Conservation (phyloP, 345 rosid species). For the Salix udensis region DNA sequence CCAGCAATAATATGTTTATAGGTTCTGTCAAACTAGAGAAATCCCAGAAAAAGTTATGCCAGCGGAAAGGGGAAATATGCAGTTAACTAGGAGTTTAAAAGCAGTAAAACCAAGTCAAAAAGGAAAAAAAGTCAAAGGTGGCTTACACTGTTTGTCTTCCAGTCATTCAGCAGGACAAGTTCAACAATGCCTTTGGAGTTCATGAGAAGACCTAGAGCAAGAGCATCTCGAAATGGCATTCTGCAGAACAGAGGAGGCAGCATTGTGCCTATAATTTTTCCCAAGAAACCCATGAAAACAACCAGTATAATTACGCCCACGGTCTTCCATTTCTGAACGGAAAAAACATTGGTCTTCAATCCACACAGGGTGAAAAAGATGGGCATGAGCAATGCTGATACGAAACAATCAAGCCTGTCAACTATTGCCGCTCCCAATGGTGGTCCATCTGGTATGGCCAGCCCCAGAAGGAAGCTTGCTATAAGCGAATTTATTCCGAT, state of each 20-base stretch:
- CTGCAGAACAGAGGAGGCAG: constrained; percentile 28
- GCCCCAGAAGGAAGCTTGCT: constrained; percentile 27
- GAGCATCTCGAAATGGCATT: constrained; percentile 35
- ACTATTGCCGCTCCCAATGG: constrained; percentile 36
- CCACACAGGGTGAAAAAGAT: constrained; percentile 33
- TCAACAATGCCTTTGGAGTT: constrained; percentile 38
- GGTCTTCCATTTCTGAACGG: constrained; percentile 11
- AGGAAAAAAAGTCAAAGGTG: neutral
- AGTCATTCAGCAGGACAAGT: constrained; percentile 18
- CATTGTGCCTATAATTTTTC: constrained; percentile 29
- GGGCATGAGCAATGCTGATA: constrained; percentile 28
- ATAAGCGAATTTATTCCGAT: constrained; percentile 23
- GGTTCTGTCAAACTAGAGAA: neutral
- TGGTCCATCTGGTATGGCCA: constrained; percentile 41
- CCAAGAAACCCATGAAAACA: constrained; percentile 11
- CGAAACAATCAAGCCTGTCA: constrained; percentile 34
- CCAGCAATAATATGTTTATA: neutral
- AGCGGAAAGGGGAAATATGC: neutral
- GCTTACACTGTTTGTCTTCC: constrained; percentile 27
- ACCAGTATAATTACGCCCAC: constrained; percentile 17
- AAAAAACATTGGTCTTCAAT: constrained; percentile 16
- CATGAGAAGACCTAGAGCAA: constrained; percentile 40
- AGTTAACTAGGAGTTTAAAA: neutral
- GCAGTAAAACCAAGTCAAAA: neutral
- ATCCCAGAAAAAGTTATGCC: too few species aligned